Percentiles rank a stretch among this genome's conserved stretches.
These are phyloP conservation scores for Penicillium sclerotigenum DNA, from an alignment of 2,329 filamentous ascomycete species.

Conservation along the genomic window DNA sequence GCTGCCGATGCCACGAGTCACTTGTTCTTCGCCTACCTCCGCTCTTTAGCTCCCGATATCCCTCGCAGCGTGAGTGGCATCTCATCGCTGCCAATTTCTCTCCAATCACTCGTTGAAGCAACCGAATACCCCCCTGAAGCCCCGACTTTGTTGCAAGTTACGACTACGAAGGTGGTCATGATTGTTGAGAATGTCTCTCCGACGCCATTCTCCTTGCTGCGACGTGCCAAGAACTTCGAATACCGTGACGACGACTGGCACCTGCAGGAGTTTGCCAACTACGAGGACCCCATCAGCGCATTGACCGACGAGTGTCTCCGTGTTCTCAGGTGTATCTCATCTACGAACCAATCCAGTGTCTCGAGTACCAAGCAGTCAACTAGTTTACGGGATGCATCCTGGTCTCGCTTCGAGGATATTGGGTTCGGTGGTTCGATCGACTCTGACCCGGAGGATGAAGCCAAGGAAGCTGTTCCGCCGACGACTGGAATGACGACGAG, in stretches of 20 bases:
- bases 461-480: slow-evolving; percentile 25
- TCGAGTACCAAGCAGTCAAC: slow-evolving; percentile 69
- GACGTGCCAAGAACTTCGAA: slow-evolving; percentile 90
- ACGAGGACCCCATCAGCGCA: slow-evolving; percentile 81
- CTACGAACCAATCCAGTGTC: slow-evolving; percentile 78
- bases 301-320: slow-evolving; percentile 91
- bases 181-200: slow-evolving; percentile 93
- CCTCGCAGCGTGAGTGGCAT: slow-evolving; percentile 70
- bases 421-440: slow-evolving; percentile 78
- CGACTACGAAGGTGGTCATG: slow-evolving; percentile 90
- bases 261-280: slow-evolving; percentile 81
- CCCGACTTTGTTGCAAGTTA: slow-evolving; percentile 71
- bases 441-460: slow-evolving; percentile 62
- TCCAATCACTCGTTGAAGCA: slow-evolving; percentile 85
- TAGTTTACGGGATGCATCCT: slow-evolving; percentile 77
- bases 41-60: slow-evolving; percentile 79
- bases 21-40: slow-evolving; percentile 94
- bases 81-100: slow-evolving; percentile 79
- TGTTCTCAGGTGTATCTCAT: slow-evolving; percentile 83
- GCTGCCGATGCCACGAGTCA: slow-evolving; percentile 95
- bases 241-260: slow-evolving; percentile 84
- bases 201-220: slow-evolving; percentile 85
- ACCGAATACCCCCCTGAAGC: slow-evolving; percentile 89
- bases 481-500: slow-evolving; percentile 26
- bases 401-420: slow-evolving; percentile 95